A percentile compares a stretch with the other conserved stretches of the same genome.
These are phyloP conservation scores for Trifolium pratense DNA, from an alignment of 306 rosid genomes.

Conservation along the genomic window DNA sequence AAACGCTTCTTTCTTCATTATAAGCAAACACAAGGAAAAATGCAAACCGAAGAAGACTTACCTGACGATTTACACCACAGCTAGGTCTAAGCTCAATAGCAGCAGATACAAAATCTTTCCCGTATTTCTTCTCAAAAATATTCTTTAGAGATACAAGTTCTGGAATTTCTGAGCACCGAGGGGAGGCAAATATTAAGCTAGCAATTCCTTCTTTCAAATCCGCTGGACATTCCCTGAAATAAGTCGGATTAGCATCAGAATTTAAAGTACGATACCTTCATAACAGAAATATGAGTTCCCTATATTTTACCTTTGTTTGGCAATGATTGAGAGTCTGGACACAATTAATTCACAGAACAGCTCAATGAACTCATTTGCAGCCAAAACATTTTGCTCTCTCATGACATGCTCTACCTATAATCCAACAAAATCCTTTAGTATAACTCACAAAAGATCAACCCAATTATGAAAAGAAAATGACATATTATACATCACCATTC, in stretches of 20 bases:
- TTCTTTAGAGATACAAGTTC: slow-evolving; percentile 73
- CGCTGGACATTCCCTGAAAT: slow-evolving; percentile 85
- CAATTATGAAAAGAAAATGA: background rate
- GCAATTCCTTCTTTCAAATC: slow-evolving; percentile 96
- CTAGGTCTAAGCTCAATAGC: slow-evolving; percentile 89
- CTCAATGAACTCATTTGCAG: slow-evolving; percentile 92
- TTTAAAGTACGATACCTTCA: slow-evolving; percentile 3
- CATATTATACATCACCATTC: slow-evolving; percentile 6
- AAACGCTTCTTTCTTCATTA: background rate
- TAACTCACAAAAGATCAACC: background rate
- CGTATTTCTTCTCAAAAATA: slow-evolving; percentile 90
- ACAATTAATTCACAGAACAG: slow-evolving; percentile 91
- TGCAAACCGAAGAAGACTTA: slow-evolving; percentile 33
- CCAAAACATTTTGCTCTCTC: slow-evolving; percentile 90
- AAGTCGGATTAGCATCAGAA: slow-evolving; percentile 42
- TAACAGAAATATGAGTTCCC: background rate
- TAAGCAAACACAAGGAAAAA: slow-evolving; percentile 4
- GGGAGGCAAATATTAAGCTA: slow-evolving; percentile 88
- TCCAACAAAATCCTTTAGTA: slow-evolving; percentile 2
- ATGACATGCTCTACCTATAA: slow-evolving; percentile 96
- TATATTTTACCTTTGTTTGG: slow-evolving; percentile 76
- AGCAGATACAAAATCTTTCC: slow-evolving; percentile 90
- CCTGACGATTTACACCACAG: slow-evolving; percentile 93
- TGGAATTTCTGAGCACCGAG: slow-evolving; percentile 95
- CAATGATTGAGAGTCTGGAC: slow-evolving; percentile 78